Conservation (phyloP, 176 grass and related monocot genomes). For the Ensete ventricosum region DNA sequence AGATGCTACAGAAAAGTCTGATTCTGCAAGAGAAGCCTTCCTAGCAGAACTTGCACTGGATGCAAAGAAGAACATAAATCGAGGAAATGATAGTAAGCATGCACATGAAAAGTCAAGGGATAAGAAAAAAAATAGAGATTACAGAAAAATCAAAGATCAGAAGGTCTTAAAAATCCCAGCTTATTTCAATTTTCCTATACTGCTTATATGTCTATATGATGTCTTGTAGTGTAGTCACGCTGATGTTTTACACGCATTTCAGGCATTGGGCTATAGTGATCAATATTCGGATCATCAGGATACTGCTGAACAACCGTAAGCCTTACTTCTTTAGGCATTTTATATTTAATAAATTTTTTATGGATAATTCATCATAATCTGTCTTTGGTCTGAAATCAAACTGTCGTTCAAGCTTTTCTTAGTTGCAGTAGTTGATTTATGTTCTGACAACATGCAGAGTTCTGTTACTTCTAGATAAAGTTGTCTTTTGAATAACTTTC, state of each 20-base stretch:
- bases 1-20: constrained; percentile 88
- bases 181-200: background rate
- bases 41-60: constrained; percentile 87
- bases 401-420: background rate
- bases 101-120: constrained; percentile 72
- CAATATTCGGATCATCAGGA: constrained; percentile 48
- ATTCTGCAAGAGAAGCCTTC: constrained; percentile 92
- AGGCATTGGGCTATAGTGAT: constrained; percentile 49
- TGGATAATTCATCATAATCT: background rate
- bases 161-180: constrained; percentile 43
- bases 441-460: too few species aligned
- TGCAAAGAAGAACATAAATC: constrained; percentile 63
- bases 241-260: constrained; percentile 30
- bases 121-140: constrained; percentile 78
- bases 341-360: background rate
- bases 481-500: too few species aligned
- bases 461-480: too few species aligned
- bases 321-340: background rate
- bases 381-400: background rate
- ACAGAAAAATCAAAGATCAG: constrained; percentile 50
- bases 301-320: constrained; percentile 62
- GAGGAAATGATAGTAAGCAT: constrained; percentile 50
- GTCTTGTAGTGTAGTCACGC: constrained; percentile 7
- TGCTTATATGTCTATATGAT: constrained; percentile 16
- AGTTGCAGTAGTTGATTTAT: too few species aligned